Conservation (phyloP, 2,329 filamentous ascomycete genomes). For the Colletotrichum lini region DNA sequence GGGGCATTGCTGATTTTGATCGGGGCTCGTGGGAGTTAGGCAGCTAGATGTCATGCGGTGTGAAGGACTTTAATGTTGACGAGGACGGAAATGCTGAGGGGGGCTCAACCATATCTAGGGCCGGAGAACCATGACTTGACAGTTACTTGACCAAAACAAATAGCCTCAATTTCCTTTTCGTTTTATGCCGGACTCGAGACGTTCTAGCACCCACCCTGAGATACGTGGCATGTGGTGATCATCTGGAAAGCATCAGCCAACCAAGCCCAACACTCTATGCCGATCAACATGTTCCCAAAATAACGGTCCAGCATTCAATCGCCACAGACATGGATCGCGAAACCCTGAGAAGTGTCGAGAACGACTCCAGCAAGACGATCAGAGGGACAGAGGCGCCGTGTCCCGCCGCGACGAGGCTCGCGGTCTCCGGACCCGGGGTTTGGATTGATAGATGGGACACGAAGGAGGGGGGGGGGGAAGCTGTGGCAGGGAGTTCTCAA, state of each 20-base stretch:
- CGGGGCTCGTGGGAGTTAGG: background rate
- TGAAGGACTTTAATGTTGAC: background rate
- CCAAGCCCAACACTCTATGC: no score
- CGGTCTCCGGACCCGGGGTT: background rate
- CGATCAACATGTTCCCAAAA: no score
- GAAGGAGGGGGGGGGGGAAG: background rate
- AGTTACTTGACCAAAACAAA: background rate
- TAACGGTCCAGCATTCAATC: background rate
- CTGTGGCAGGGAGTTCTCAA: background rate
- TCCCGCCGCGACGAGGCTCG: background rate
- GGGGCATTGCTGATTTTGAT: background rate
- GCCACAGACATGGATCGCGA: rapidly evolving
- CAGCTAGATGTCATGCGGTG: background rate
- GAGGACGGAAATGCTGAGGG: background rate
- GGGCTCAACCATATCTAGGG: background rate
- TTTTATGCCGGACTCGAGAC: background rate
- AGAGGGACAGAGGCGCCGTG: background rate
- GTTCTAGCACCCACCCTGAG: no score
- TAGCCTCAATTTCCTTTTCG: background rate
- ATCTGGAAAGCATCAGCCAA: rapidly evolving
- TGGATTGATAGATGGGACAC: background rate
- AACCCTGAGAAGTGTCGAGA: no score
- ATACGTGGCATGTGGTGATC: background rate
- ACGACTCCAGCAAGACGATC: no score
- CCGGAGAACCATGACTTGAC: background rate